Base-by-base conservation (phyloP, 192 early-diverging fungal genomes). In the Entomortierella parvispora region DNA sequence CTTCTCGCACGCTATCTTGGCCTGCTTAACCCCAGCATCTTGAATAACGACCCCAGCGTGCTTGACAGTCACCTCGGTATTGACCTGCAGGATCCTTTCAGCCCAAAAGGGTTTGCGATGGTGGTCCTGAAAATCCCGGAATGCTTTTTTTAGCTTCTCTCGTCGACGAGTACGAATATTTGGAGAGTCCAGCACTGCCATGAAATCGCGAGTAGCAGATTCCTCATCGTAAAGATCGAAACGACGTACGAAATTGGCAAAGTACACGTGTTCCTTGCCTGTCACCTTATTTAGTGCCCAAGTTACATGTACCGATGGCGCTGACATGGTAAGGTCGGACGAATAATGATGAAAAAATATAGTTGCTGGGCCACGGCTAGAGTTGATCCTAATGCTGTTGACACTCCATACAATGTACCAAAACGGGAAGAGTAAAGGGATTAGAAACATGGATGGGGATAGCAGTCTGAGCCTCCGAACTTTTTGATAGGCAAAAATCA, bases 181-280 rank as follows among this genome's bases (percentile, higher is more conserved):
- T 12, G 9, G 2, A 23, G 58, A 62, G n/a, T 20, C 5, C n/a
- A 69, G 18, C 20, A 61, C 58, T 40, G 20, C 9, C 22, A 4
- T 8, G 46, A n/a, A 69, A 17, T 31, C 26, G 9, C 46, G 1
- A 46, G 58, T 22, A 29, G 68, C 58, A 33, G 68, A 40, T 18
- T 61, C 28, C 11, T n/a, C 9, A 44, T 69, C 58, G 14, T 6
- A 23, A 26, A 69, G 43, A 29, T 58, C 42, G 47, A 69, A 61
- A 18, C 55, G 58, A 11, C 51, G 40, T 9, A 69, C 58, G 58
- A 69, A 69, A 54, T 55, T 62, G 22, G 20, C 26, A 25, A 69
- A 55, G 6, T 20, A 62, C 22, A 69, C 58, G 28, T 62, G 67
- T 31, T 69, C 58, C 12, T 47, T 52, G 37, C 68, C 58, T 32